These are phyloP conservation scores for Yarrowia osloensis DNA, from an alignment of 805 yeast species.

Conservation along the genomic window DNA sequence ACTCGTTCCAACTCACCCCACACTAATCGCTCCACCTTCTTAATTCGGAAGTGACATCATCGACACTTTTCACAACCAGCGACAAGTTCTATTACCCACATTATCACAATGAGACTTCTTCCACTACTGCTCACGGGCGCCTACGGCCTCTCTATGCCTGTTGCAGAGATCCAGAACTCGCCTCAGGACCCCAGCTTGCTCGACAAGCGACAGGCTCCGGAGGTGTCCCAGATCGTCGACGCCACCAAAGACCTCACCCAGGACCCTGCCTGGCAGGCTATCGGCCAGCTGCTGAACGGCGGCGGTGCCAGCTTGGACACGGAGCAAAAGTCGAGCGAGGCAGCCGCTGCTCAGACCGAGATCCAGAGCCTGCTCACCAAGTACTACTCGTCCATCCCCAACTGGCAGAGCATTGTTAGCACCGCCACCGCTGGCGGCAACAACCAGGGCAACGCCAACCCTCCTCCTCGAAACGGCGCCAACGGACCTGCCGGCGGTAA, in stretches of 20 bases:
- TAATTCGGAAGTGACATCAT: not conserved
- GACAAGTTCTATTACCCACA: no score
- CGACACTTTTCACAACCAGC: no score
- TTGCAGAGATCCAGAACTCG: not conserved
- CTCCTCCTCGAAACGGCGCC: constrained; percentile 10
- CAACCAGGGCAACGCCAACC: constrained; percentile 11
- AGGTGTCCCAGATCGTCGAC: constrained; percentile 1
- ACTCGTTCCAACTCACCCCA: not conserved
- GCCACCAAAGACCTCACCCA: constrained; percentile 11
- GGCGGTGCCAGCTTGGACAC: not conserved
- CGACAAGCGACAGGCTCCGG: not conserved
- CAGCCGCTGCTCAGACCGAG: constrained; percentile 4
- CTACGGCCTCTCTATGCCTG: not conserved
- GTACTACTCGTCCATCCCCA: constrained; percentile 21
- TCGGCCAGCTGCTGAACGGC: not conserved
- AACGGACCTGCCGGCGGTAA: constrained; percentile 18
- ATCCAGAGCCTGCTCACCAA: constrained; percentile 3
- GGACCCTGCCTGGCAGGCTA: constrained; percentile 5
- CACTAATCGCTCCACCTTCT: not conserved
- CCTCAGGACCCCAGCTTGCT: not conserved
- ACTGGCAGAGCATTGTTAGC: constrained; percentile 19
- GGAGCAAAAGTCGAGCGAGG: not conserved
- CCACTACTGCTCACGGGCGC: not conserved
- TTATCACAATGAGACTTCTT: not conserved
- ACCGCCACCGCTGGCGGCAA: not conserved